phyloP scores from a whole-genome alignment of 805 yeast species.

The Yarrowia sp. region DNA sequence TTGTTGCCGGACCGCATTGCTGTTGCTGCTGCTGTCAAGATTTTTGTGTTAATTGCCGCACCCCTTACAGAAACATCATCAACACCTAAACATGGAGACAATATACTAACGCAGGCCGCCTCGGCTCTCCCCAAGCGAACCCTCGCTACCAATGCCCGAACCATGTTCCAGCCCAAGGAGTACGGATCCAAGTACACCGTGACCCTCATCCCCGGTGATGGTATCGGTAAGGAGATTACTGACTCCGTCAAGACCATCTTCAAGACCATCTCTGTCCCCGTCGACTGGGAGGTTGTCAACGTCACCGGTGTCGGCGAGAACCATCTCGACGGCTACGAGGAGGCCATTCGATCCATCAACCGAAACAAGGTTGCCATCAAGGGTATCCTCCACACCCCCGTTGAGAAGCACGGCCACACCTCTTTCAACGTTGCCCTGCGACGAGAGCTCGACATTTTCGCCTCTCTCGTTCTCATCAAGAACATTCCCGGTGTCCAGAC shows the following conservation, averaged over 20 bases:
- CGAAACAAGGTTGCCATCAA: slow-evolving; percentile 96
- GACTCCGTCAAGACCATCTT: slow-evolving; percentile 89
- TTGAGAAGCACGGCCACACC: slow-evolving; percentile 69
- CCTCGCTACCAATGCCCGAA: slow-evolving; percentile 33
- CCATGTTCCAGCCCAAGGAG: slow-evolving; percentile 73
- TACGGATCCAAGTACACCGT: slow-evolving; percentile 94
- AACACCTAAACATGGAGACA: neutral
- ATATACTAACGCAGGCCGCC: slow-evolving; percentile 22
- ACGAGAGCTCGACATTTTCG: slow-evolving; percentile 93
- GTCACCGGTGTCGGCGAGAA: slow-evolving; percentile 54
- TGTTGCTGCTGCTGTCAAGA: neutral
- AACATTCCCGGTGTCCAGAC: slow-evolving; percentile 92
- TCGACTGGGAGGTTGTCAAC: slow-evolving; percentile 75
- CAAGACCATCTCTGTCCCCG: slow-evolving; percentile 81
- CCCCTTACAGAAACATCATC: neutral
- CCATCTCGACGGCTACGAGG: slow-evolving; percentile 49
- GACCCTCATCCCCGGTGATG: slow-evolving; percentile 94
- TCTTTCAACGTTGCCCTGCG: slow-evolving; percentile 95
- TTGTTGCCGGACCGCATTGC: neutral
- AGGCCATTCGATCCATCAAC: slow-evolving; percentile 85
- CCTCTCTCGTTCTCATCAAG: slow-evolving; percentile 90
- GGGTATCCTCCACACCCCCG: slow-evolving; percentile 92
- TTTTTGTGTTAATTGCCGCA: neutral
- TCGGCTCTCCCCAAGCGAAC: slow-evolving; percentile 24
- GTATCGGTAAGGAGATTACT: slow-evolving; percentile 94